phyloP scores from a whole-genome alignment of 2,329 filamentous ascomycete species.

The Penicillium sclerotiorum region DNA sequence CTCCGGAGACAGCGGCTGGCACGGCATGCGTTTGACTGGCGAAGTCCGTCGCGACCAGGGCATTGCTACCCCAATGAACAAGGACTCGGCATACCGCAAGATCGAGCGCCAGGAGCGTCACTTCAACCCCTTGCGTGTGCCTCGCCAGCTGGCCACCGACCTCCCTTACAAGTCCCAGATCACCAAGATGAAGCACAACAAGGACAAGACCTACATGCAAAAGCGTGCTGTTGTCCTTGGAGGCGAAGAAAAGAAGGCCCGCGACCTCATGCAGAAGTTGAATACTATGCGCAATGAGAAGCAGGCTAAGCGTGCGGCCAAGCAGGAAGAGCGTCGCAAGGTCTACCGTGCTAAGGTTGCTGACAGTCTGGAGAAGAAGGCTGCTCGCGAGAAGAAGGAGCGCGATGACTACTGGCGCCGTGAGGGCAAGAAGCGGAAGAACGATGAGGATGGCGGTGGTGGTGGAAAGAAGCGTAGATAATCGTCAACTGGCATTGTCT shows the following conservation, averaged over 20 bases:
- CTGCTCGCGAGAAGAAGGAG: slow-evolving; percentile 84
- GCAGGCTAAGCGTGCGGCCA: slow-evolving; percentile 75
- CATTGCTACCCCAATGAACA: slow-evolving; percentile 74
- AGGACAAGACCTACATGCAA: slow-evolving; percentile 84
- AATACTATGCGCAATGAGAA: slow-evolving; percentile 90
- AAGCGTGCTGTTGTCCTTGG: slow-evolving; percentile 88
- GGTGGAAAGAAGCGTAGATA: slow-evolving; percentile 49
- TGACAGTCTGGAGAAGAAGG: slow-evolving; percentile 81
- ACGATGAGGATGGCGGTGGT: slow-evolving; percentile 55
- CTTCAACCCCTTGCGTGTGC: slow-evolving; percentile 68
- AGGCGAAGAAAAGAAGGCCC: slow-evolving; percentile 84
- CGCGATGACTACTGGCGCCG: slow-evolving; percentile 89
- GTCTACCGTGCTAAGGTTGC: slow-evolving; percentile 82
- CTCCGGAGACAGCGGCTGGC: slow-evolving; percentile 61
- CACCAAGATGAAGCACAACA: slow-evolving; percentile 75
- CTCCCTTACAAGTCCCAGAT: slow-evolving; percentile 95
- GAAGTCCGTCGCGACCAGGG: slow-evolving; percentile 78
- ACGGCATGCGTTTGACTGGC: slow-evolving; percentile 90
- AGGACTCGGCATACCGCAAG: slow-evolving; percentile 81
- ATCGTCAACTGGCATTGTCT: slow-evolving; percentile 19
- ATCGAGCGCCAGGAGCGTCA: slow-evolving; percentile 64
- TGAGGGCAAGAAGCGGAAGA: slow-evolving; percentile 79
- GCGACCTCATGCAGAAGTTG: slow-evolving; percentile 89
- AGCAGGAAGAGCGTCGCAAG: slow-evolving; percentile 84
- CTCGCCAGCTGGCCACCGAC: slow-evolving; percentile 64